Evolutionary conservation across 176 grass and related monocot genomes (phyloP).

Genomic region (Eleusine coracana): DNA sequence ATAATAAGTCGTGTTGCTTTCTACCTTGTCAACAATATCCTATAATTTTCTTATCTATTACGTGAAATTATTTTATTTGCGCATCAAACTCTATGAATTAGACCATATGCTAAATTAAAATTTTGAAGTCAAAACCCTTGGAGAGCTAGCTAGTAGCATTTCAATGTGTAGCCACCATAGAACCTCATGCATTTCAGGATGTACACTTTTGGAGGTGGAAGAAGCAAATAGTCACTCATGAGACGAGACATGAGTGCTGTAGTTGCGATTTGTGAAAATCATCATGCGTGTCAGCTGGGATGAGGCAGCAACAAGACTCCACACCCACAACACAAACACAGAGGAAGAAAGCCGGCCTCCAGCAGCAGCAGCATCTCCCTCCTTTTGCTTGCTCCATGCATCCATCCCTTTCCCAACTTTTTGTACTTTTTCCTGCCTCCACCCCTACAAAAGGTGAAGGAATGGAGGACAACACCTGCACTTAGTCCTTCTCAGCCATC

Average conservation of each 20-base stretch:
- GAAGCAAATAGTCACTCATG: not conserved
- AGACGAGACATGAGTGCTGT: not conserved
- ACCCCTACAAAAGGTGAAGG: constrained; percentile 49
- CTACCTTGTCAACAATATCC: rapidly evolving
- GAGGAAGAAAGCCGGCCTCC: not conserved
- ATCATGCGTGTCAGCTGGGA: constrained; percentile 49
- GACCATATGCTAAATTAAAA: not conserved
- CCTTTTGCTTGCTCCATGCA: constrained; percentile 20
- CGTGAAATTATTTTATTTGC: not conserved
- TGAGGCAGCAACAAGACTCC: constrained; percentile 37
- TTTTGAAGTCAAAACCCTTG: not conserved
- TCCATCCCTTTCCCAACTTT: constrained; percentile 43
- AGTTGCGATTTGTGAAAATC: constrained; percentile 15
- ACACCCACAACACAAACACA: constrained; percentile 9
- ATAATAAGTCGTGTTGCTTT: rapidly evolving
- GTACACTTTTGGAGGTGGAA: constrained; percentile 18
- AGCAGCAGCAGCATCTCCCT: not conserved
- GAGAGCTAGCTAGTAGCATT: not conserved
- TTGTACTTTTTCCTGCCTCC: constrained; percentile 48
- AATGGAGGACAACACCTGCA: constrained; percentile 17
- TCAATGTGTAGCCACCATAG: not conserved
- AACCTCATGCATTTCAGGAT: not conserved
- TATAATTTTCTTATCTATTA: not conserved
- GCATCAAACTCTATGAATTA: not conserved
- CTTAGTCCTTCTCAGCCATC: constrained; percentile 41